These are phyloP conservation scores for Acidiella bohemica DNA, from an alignment of 495 filamentous ascomycete species.

Conservation along the genomic window DNA sequence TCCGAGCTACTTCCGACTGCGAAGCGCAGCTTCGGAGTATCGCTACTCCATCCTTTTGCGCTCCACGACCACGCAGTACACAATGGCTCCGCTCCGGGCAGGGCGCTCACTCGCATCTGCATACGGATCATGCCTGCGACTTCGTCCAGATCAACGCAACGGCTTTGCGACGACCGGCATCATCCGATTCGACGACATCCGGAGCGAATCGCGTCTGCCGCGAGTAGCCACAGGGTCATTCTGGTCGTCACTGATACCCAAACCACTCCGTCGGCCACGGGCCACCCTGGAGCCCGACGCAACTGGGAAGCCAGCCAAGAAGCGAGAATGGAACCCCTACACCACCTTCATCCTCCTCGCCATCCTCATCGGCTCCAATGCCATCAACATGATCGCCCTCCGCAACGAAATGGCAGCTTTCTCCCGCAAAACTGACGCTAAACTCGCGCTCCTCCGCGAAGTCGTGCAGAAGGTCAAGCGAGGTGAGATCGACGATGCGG, in stretches of 20 bases:
- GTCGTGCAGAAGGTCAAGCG: conserved; percentile 68
- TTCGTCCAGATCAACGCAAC: no score
- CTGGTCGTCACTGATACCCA: conserved; percentile 21
- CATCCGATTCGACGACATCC: conserved; percentile 7
- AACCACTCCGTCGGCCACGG: conserved; percentile 9
- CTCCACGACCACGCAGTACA: no score
- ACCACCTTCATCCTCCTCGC: conserved; percentile 88
- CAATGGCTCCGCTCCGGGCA: background rate
- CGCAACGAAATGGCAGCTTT: conserved; percentile 61
- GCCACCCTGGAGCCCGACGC: background rate
- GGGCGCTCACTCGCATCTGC: no score
- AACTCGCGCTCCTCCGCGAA: conserved; percentile 63
- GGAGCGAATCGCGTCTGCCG: conserved; percentile 14
- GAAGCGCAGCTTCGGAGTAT: no score
- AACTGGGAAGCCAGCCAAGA: conserved; percentile 20
- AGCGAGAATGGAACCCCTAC: conserved; percentile 64
- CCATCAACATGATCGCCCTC: conserved; percentile 77
- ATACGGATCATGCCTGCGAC: no score
- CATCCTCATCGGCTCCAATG: conserved; percentile 82
- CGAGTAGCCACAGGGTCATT: conserved; percentile 17
- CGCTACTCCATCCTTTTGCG: no score
- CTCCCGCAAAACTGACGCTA: conserved; percentile 60
- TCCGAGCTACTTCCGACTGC: no score
- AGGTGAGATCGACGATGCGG: conserved; percentile 62
- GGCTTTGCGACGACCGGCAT: conserved; percentile 2